Evolutionary conservation across 2,329 filamentous ascomycete genomes (phyloP).

Genomic region (Alternaria arborescens): DNA sequence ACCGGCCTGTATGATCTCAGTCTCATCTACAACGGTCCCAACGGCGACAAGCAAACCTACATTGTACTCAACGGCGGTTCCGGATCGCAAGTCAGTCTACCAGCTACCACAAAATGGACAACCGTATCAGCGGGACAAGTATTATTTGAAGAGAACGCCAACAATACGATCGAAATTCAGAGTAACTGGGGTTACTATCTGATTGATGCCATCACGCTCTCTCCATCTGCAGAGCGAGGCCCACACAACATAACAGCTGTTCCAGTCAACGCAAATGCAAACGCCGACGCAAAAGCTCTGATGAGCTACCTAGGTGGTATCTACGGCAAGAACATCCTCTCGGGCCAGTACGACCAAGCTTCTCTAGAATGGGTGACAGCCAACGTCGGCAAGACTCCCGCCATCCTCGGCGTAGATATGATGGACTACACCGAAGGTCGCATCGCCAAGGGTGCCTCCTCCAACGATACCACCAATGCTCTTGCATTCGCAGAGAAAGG

Average conservation of each 20-base stretch:
- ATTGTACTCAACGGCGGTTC: slow-evolving; percentile 56
- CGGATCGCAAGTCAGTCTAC: slow-evolving; percentile 54
- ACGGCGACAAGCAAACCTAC: slow-evolving; percentile 57
- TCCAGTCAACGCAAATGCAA: slow-evolving; percentile 53
- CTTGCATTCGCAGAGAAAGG: slow-evolving; percentile 55
- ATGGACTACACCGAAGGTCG: slow-evolving; percentile 62
- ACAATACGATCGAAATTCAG: slow-evolving; percentile 58
- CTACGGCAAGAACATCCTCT: slow-evolving; percentile 59
- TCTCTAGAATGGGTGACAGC: slow-evolving; percentile 56
- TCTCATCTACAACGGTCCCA: slow-evolving; percentile 57
- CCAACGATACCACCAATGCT: slow-evolving; percentile 58
- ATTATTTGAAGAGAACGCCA: slow-evolving; percentile 52
- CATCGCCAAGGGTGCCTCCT: slow-evolving; percentile 53
- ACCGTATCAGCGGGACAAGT: slow-evolving; percentile 56
- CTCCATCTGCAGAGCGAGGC: slow-evolving; percentile 48
- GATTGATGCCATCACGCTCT: slow-evolving; percentile 56
- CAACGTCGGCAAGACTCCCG: slow-evolving; percentile 59
- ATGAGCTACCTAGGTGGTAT: slow-evolving; percentile 56
- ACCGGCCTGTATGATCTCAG: slow-evolving; percentile 56
- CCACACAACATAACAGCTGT: slow-evolving; percentile 52
- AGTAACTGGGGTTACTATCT: slow-evolving; percentile 62
- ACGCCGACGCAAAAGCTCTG: slow-evolving; percentile 50
- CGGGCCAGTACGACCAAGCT: slow-evolving; percentile 58
- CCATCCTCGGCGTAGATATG: slow-evolving; percentile 57
- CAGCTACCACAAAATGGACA: slow-evolving; percentile 52